Base-by-base conservation (phyloP, 768 basidiomycete species). In the Fomitopsis serialis region DNA sequence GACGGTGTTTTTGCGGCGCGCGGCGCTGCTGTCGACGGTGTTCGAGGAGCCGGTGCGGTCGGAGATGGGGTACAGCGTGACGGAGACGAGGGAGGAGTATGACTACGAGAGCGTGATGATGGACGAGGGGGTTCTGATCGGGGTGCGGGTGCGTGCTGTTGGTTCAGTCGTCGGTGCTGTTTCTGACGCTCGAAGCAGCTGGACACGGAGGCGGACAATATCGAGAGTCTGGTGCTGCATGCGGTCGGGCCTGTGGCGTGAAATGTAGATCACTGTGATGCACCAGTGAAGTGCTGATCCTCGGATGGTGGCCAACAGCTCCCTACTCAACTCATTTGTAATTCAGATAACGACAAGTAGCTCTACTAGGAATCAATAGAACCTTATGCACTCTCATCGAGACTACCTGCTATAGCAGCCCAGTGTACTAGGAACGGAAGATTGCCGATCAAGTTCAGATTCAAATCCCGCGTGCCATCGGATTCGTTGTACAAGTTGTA, bases 111-210 rank as follows among this genome's bases (percentile, higher is more conserved):
- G 66, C 15, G 60, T 61, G 23, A 21, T 68, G 48, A 59, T 68
- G 9, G 67, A 68, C 27, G 66, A 67, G 50, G 66, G 64, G 40
- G 55, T 64, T 21, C 59, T 68, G 29, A 50, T 68, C 34, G 66
- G 67, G 10, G 45, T 68, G 50, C 50, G 60, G 57, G 66, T 66
- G 48, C 36, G 61, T 56, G 11, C 15, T 12, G 11, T 10, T 12
- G 27, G 22, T 12, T 48, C 21, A 46, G 9, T 27, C 9, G 12
- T 13, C 9, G 21, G 24, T 21, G n/a, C n/a, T 46, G 34, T 46
- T 13, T 46, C 21, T 25, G 25, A n/a, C n/a, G n/a, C n/a, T n/a
- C 45, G 7, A 12, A 17, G 19, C 24, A 46, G 45, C 45, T 46
- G 24, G 24, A 22, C 24, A n/a, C 8, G 10, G 19, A 22, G 45